Evolutionary conservation across 2,329 filamentous ascomycete genomes (phyloP).

Genomic region (Neophaeococcomyces aloes): DNA sequence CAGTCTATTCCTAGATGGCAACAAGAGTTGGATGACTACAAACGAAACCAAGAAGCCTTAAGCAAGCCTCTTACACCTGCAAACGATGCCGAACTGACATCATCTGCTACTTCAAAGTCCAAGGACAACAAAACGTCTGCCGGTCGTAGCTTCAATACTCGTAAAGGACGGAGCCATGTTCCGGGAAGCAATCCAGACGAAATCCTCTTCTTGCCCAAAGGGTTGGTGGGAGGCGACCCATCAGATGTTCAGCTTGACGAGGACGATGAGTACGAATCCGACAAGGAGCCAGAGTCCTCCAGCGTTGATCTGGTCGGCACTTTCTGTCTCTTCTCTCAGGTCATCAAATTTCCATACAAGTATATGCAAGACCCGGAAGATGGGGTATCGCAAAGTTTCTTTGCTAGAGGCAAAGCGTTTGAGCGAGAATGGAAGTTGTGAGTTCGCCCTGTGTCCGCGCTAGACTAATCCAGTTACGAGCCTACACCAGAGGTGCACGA

Average conservation of each 20-base stretch:
- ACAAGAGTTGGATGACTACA: conserved; percentile 1
- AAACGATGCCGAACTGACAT: conserved; percentile 8
- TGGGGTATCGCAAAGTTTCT: conserved; percentile 30
- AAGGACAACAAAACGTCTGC: neutral
- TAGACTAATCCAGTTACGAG: neutral
- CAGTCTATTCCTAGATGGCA: conserved; percentile 12
- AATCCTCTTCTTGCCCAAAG: neutral
- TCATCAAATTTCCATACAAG: conserved; percentile 35
- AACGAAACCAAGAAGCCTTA: neutral
- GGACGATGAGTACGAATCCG: conserved; percentile 8
- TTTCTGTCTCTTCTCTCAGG: conserved; percentile 32
- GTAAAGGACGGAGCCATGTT: neutral
- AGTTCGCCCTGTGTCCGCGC: conserved; percentile 28
- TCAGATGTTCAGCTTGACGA: conserved; percentile 5
- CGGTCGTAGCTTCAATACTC: neutral
- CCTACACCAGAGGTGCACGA: too few species aligned
- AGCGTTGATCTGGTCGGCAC: conserved; percentile 13
- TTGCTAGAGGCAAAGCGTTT: conserved; percentile 37
- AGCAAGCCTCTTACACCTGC: neutral
- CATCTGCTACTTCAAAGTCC: neutral
- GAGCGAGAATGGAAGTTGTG: conserved; percentile 65
- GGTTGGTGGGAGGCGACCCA: neutral
- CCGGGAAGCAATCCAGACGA: neutral
- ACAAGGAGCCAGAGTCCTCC: neutral
- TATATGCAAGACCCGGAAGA: conserved; percentile 28